phyloP scores from a whole-genome alignment of 2,329 filamentous ascomycete species.

The Fusarium sp. region DNA sequence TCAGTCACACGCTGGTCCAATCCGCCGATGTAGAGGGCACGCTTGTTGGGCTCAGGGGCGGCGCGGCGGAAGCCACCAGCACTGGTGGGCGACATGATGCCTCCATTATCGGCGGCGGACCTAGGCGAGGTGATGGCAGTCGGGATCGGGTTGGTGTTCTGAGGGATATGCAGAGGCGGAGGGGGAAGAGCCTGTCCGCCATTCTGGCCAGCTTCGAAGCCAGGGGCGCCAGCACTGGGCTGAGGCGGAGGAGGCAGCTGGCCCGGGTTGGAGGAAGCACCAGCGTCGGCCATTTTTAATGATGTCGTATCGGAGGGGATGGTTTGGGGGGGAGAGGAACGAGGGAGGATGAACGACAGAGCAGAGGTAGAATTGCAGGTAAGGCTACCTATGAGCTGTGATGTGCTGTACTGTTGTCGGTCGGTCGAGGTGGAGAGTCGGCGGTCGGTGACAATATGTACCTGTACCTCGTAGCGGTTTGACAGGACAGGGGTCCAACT shows the following conservation, averaged over 20 bases:
- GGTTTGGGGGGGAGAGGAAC: constrained; percentile 35
- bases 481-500: constrained; percentile 47
- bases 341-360: constrained; percentile 36
- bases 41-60: constrained; percentile 98
- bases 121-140: constrained; percentile 92
- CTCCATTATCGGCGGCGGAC: constrained; percentile 74
- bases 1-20: constrained; percentile 96
- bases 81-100: constrained; percentile 88
- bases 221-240: constrained; percentile 78
- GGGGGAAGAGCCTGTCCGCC: constrained; percentile 83
- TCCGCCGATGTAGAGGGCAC: constrained; percentile 95
- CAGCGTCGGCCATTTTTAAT: constrained; percentile 82
- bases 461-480: constrained; percentile 46
- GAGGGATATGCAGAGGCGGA: constrained; percentile 91
- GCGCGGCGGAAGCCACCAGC: constrained; percentile 88
- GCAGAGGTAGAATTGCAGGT: constrained; percentile 41
- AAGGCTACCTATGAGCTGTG: constrained; percentile 50
- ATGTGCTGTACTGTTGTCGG: constrained; percentile 43
- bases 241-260: constrained; percentile 81
- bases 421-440: constrained; percentile 51
- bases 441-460: constrained; percentile 50
- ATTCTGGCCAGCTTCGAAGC: constrained; percentile 82
- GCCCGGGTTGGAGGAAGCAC: constrained; percentile 72
- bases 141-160: constrained; percentile 96
- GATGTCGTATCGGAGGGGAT: constrained; percentile 35